Evolutionary conservation across 768 basidiomycete species (phyloP).

Genomic region (Mycena galopus): DNA sequence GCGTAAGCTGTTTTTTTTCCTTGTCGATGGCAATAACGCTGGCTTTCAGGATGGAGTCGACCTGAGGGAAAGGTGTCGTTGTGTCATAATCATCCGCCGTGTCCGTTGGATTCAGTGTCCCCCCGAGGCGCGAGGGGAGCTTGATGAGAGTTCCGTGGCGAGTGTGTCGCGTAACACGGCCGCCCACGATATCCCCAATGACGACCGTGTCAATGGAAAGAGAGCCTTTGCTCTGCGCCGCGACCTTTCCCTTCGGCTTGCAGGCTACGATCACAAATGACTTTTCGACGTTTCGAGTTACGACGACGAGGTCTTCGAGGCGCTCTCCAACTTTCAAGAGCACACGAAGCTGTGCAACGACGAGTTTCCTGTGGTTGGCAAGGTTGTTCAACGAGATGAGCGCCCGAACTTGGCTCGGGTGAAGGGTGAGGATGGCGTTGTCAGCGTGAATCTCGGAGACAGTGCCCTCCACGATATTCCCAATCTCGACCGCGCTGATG

Average conservation of each 20-base stretch:
- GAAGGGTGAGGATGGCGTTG: constrained; percentile 81
- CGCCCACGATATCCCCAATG: constrained; percentile 83
- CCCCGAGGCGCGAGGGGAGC: constrained; percentile 77
- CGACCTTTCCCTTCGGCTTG: constrained; percentile 69
- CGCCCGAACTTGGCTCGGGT: constrained; percentile 78
- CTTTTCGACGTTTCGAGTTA: constrained; percentile 88
- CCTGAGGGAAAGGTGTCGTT: constrained; percentile 66
- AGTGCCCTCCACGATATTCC: constrained; percentile 76
- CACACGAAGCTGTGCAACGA: constrained; percentile 73
- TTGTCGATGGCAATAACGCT: constrained; percentile 78
- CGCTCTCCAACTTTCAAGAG: constrained; percentile 76
- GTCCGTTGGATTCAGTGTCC: constrained; percentile 87
- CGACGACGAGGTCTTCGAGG: constrained; percentile 86
- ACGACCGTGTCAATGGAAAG: constrained; percentile 76
- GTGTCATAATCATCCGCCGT: constrained; percentile 81
- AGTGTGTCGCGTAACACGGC: constrained; percentile 82
- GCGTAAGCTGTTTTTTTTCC: constrained; percentile 73
- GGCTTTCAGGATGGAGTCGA: constrained; percentile 79
- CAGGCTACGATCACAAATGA: constrained; percentile 88
- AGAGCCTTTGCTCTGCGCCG: constrained; percentile 60
- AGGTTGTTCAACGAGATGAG: constrained; percentile 90
- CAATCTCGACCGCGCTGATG: constrained; percentile 82
- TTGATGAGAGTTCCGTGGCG: constrained; percentile 84
- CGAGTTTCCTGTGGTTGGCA: constrained; percentile 81
- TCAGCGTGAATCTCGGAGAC: constrained; percentile 89